Evolutionary conservation across 306 rosid genomes (phyloP).

Genomic region (Trifolium fragiferum): DNA sequence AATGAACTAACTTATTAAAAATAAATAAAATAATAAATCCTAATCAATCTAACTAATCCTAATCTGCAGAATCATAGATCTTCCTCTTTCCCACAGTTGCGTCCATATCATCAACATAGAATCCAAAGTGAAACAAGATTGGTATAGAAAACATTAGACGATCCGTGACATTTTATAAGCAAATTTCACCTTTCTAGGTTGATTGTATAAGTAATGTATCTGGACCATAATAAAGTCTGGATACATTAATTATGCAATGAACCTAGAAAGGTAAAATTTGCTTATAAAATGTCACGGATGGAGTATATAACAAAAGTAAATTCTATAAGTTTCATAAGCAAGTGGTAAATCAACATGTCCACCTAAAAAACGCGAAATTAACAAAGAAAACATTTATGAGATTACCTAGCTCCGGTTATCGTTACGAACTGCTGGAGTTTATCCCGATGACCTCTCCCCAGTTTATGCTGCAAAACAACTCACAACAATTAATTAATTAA

Average conservation of each 20-base stretch:
- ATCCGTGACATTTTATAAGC: too few relatives aligned
- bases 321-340: conserved; percentile 6
- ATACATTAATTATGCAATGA: too few relatives aligned
- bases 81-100: too few relatives aligned
- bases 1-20: too few relatives aligned
- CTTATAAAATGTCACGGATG: too few relatives aligned
- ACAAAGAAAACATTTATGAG: conserved; percentile 6
- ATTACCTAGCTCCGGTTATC: conserved; percentile 92
- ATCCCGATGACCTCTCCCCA: conserved; percentile 94
- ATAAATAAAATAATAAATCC: too few relatives aligned
- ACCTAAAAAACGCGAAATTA: not conserved
- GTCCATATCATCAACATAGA: not conserved
- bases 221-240: too few relatives aligned
- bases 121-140: not conserved
- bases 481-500: conserved; percentile 30
- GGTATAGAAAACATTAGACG: not conserved
- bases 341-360: conserved; percentile 9
- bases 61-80: too few relatives aligned
- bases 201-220: too few relatives aligned
- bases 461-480: conserved; percentile 69
- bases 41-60: too few relatives aligned
- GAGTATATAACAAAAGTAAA: not conserved
- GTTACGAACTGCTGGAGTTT: conserved; percentile 93
- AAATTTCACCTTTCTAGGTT: too few relatives aligned
- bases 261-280: too few relatives aligned